Conservation (phyloP, 2,329 filamentous ascomycete genomes). For the Akanthomyces lecanii region DNA sequence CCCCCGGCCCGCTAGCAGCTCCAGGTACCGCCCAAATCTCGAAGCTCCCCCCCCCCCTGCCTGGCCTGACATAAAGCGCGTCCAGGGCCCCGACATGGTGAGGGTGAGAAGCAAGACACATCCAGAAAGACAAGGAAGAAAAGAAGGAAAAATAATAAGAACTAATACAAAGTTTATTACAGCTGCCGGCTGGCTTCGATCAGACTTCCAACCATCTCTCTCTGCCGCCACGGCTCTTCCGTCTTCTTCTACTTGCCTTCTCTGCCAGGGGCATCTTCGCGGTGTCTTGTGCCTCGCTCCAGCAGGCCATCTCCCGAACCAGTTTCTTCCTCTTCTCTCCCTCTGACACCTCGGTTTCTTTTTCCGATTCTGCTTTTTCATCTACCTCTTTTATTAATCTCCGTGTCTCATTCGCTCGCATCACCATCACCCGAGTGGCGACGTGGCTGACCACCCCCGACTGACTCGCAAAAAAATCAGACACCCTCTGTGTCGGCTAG, state of each 20-base stretch:
- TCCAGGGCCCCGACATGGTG: background rate
- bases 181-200: background rate
- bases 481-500: constrained; percentile 12
- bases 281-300: constrained; percentile 11
- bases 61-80: constrained; percentile 14
- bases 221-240: background rate
- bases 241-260: background rate
- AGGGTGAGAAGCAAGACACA: background rate
- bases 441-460: constrained; percentile 15
- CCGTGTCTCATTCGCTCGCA: constrained; percentile 9
- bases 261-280: background rate
- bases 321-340: background rate
- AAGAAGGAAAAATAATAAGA: background rate
- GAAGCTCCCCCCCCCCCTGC: background rate
- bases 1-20: background rate
- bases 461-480: constrained; percentile 16
- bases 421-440: constrained; percentile 5
- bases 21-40: background rate
- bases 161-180: background rate
- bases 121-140: background rate
- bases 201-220: background rate
- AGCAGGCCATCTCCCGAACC: background rate
- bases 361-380: background rate
- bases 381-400: background rate
- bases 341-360: too few relatives aligned